phyloP scores from a whole-genome alignment of 768 basidiomycete genomes.

The Mycena sanguinolenta region DNA sequence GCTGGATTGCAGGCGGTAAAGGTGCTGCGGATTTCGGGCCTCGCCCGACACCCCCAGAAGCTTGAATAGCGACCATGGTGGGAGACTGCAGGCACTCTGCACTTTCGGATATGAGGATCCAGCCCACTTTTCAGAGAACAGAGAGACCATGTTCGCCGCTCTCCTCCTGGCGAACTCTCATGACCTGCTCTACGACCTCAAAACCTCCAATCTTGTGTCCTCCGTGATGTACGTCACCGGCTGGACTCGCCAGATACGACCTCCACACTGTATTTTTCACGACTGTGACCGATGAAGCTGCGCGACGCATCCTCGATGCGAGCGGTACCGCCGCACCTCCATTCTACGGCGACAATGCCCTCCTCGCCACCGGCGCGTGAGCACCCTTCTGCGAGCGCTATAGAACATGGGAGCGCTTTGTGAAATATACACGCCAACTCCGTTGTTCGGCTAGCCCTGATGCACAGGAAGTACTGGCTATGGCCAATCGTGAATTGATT shows the following conservation, averaged over 20 bases:
- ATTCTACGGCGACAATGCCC: slow-evolving; percentile 5
- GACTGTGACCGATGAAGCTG: background rate
- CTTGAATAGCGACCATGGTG: background rate
- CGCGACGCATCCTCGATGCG: background rate
- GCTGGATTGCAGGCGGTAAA: background rate
- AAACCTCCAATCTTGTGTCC: background rate
- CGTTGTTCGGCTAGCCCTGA: background rate
- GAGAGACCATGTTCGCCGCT: background rate
- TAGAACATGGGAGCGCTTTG: slow-evolving; percentile 21
- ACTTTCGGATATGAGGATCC: slow-evolving; percentile 13
- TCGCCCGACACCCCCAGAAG: background rate
- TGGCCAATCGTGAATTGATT: background rate
- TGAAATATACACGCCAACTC: slow-evolving; percentile 15
- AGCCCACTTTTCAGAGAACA: background rate
- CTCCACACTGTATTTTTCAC: background rate
- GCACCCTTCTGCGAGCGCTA: slow-evolving; percentile 10
- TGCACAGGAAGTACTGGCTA: background rate
- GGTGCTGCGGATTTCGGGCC: slow-evolving; percentile 12
- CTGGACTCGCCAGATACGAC: background rate
- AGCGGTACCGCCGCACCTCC: background rate
- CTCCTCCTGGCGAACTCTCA: background rate
- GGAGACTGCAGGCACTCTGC: background rate
- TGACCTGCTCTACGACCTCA: slow-evolving; percentile 13
- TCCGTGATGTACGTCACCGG: slow-evolving; percentile 15
- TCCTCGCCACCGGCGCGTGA: background rate